A percentile compares a stretch with the other conserved stretches of the same genome.
Evolutionary conservation across 305 asterid genomes (phyloP).

Genomic region (Ilex paraguariensis): DNA sequence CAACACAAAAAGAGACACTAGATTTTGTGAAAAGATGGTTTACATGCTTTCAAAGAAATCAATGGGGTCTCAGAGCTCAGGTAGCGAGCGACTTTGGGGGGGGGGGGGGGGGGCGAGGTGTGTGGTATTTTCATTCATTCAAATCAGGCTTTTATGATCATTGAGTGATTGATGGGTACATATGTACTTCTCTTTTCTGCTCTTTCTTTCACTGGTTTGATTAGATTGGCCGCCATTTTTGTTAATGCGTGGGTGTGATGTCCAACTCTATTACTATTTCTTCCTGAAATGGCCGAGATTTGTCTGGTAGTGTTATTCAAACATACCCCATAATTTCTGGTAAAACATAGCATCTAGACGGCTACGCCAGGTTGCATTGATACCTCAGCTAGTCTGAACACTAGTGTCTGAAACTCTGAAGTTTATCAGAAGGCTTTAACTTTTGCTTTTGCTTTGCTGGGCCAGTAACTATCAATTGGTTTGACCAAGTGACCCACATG

Average conservation of each 20-base stretch:
- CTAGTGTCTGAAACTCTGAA: constrained; percentile 54
- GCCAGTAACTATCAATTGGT: constrained; percentile 33
- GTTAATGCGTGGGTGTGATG: too few species aligned
- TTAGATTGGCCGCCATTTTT: constrained; percentile 75
- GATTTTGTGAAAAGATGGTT: constrained; percentile 18
- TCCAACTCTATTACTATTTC: constrained; percentile 4
- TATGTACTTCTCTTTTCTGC: constrained; percentile 8
- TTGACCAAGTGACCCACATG: constrained; percentile 46
- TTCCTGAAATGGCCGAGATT: background rate
- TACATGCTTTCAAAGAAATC: constrained; percentile 29
- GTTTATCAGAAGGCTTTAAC: constrained; percentile 33
- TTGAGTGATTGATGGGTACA: constrained; percentile 75
- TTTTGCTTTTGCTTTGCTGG: constrained; percentile 44
- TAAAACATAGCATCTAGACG: too few species aligned
- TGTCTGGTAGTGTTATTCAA: constrained; percentile 16
- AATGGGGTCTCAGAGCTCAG: background rate
- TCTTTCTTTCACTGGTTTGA: constrained; percentile 40
- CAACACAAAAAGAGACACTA: background rate
- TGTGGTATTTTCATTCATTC: constrained; percentile 18
- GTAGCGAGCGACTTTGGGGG: background rate
- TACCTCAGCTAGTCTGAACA: constrained; percentile 56
- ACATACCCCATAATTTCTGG: background rate
- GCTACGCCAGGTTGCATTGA: too few species aligned
- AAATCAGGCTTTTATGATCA: constrained; percentile 37
- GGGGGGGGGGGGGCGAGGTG: too few species aligned